A percentile compares a stretch with the other conserved stretches of the same genome.
Evolutionary conservation across 1,139 yeast species (phyloP).

Genomic region (Sugiyamaella grinbergsii): DNA sequence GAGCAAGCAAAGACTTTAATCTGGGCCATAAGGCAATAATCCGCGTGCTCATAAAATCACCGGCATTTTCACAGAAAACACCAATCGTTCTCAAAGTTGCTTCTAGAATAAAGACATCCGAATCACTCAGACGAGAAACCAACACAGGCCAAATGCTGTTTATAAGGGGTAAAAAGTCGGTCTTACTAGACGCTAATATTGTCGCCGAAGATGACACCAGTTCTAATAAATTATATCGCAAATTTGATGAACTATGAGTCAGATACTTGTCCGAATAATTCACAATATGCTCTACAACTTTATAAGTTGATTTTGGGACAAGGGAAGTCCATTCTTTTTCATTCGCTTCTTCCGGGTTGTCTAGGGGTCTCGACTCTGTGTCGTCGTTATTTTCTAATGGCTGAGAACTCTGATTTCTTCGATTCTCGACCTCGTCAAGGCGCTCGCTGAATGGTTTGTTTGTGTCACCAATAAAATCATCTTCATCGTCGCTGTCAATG

Average conservation of each 20-base stretch:
- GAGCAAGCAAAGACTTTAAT: conserved; percentile 27
- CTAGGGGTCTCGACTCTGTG: conserved; percentile 32
- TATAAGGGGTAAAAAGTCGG: conserved; percentile 63
- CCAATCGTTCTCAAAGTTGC: conserved; percentile 46
- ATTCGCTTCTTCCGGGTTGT: conserved; percentile 35
- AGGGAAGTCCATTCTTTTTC: conserved; percentile 61
- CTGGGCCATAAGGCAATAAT: conserved; percentile 51
- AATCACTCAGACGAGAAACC: conserved; percentile 37
- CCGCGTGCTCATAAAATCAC: conserved; percentile 55
- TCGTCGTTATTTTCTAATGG: conserved; percentile 38
- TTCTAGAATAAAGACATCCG: conserved; percentile 42
- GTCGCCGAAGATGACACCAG: conserved; percentile 58
- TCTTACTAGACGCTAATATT: conserved; percentile 61
- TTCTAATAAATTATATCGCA: conserved; percentile 59
- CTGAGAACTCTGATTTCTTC: conserved; percentile 11
- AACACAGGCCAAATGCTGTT: conserved; percentile 69
- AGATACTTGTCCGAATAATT: conserved; percentile 70
- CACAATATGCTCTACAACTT: conserved; percentile 60
- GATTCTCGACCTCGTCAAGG: conserved; percentile 20
- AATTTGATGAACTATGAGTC: conserved; percentile 62
- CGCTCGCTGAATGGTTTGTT: conserved; percentile 31
- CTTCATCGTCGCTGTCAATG: conserved; percentile 46
- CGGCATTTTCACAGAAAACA: conserved; percentile 47
- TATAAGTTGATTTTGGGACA: conserved; percentile 60
- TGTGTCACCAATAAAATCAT: conserved; percentile 15